Conservation (phyloP, 495 filamentous ascomycete genomes). For the Aspergillus egyptiacus region DNA sequence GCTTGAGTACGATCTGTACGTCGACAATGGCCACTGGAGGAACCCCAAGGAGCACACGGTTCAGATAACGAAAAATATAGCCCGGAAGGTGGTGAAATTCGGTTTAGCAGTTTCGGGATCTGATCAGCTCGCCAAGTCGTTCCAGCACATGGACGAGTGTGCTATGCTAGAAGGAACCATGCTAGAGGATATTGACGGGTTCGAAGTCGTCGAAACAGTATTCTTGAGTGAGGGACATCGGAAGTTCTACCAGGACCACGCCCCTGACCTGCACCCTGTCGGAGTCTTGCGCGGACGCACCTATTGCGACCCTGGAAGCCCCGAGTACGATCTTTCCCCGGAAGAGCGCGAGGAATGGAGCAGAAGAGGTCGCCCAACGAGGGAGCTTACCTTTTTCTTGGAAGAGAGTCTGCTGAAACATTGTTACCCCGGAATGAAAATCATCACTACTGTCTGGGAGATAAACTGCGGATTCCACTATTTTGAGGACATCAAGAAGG, state of each 20-base stretch:
- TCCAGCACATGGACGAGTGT: conserved; percentile 20
- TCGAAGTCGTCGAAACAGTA: conserved; percentile 53
- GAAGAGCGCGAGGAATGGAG: conserved; percentile 33
- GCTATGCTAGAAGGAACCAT: conserved; percentile 28
- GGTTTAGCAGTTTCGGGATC: conserved; percentile 38
- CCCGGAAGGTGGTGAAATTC: conserved; percentile 40
- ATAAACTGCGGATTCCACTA: conserved; percentile 56
- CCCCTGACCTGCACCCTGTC: conserved; percentile 33
- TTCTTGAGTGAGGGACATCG: conserved; percentile 31
- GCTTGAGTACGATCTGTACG: conserved; percentile 32
- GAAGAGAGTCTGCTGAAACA: conserved; percentile 58
- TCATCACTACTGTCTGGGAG: conserved; percentile 57
- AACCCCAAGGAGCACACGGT: conserved; percentile 15
- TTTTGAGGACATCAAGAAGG: conserved; percentile 50
- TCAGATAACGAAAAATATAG: conserved; percentile 33
- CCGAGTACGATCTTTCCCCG: conserved; percentile 37
- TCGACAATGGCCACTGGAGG: conserved; percentile 23
- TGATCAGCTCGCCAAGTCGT: conserved; percentile 30
- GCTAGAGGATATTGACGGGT: conserved; percentile 42
- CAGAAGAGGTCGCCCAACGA: conserved; percentile 16
- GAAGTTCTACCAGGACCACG: conserved; percentile 39
- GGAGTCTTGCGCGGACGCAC: conserved; percentile 41
- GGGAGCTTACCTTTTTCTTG: conserved; percentile 57
- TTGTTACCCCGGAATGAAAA: conserved; percentile 71
- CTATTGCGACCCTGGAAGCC: conserved; percentile 36